Percentiles rank a stretch among this genome's conserved stretches.
Conservation (phyloP, 2,329 filamentous ascomycete species). For the Ophioceras dolichostomum region DNA sequence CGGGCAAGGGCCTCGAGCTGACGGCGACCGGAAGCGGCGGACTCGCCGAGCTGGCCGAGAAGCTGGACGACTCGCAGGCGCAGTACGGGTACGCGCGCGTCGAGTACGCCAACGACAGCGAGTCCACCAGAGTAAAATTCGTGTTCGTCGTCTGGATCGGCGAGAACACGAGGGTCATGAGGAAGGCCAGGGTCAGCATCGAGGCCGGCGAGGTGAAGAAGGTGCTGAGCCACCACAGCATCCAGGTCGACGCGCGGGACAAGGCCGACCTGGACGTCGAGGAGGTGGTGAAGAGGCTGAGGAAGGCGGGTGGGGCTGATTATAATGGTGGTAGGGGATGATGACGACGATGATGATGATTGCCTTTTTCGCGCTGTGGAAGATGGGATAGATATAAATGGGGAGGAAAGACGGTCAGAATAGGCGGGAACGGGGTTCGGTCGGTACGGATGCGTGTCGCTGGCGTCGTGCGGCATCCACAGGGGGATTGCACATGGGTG, state of each 20-base stretch:
- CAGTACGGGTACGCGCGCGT: slow-evolving; percentile 55
- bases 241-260: slow-evolving; percentile 52
- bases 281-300: slow-evolving; percentile 46
- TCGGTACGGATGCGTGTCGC: no score
- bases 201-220: slow-evolving; percentile 55
- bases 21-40: slow-evolving; percentile 47
- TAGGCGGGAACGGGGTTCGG: no score
- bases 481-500: no score
- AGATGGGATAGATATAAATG: no score
- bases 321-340: slow-evolving; percentile 55
- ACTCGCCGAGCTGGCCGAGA: slow-evolving; percentile 40
- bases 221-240: slow-evolving; percentile 50
- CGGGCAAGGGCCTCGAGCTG: slow-evolving; percentile 44
- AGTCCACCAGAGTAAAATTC: slow-evolving; percentile 58
- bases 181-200: slow-evolving; percentile 56
- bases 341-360: no score
- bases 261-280: slow-evolving; percentile 46
- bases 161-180: slow-evolving; percentile 52
- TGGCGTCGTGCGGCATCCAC: no score
- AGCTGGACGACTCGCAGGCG: slow-evolving; percentile 46
- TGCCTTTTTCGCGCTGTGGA: no score
- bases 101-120: slow-evolving; percentile 60
- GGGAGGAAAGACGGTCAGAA: no score
- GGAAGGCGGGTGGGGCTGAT: slow-evolving; percentile 57
- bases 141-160: slow-evolving; percentile 58